A percentile compares a stretch with the other conserved stretches of the same genome.
Conservation (phyloP, 176 grass and related monocot species). For the Saccharum spontaneum region DNA sequence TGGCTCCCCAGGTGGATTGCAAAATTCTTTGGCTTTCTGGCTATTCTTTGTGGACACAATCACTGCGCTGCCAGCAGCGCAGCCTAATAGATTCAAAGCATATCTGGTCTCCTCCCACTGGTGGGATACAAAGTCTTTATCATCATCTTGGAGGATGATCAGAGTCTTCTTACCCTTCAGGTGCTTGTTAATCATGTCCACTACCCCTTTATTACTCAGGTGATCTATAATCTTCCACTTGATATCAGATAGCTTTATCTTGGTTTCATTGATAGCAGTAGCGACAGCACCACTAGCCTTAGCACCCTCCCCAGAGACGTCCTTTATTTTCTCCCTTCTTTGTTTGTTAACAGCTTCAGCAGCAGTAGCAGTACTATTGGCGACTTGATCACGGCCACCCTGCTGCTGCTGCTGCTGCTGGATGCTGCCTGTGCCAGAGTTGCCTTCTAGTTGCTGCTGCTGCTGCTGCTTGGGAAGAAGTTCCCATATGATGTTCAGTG, state of each 20-base stretch:
- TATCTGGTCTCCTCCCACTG: neutral
- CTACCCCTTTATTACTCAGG: neutral
- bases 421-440: no score
- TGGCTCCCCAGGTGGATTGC: neutral
- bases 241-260: neutral
- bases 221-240: neutral
- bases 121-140: neutral
- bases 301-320: neutral
- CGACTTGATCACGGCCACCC: no score
- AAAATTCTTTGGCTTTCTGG: neutral
- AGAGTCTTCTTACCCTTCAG: neutral
- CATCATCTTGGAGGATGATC: neutral
- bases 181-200: neutral
- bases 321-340: neutral
- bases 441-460: neutral
- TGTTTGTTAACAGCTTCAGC: neutral
- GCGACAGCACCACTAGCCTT: neutral
- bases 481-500: neutral
- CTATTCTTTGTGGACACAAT: neutral
- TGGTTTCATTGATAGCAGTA: neutral
- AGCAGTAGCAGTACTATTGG: neutral
- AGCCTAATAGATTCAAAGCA: neutral
- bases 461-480: neutral
- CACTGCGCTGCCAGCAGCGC: neutral
- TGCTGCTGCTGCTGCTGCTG: no score